Base-by-base conservation (phyloP, 2,329 filamentous ascomycete genomes). In the Myriosclerotinia duriaeana region DNA sequence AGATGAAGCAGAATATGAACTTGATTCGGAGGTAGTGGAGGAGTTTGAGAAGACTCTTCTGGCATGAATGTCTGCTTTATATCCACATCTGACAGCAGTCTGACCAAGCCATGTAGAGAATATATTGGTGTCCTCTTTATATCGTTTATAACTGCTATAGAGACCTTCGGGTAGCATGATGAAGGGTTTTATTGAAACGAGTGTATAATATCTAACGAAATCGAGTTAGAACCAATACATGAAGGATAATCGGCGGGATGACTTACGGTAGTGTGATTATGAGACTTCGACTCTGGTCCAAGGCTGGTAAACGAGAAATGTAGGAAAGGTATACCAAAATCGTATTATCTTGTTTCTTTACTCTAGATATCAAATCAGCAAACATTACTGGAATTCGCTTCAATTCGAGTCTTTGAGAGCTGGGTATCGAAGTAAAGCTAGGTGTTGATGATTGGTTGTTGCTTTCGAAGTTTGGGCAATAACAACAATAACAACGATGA, bases 111-210 rank as follows among this genome's bases (percentile, higher is more conserved):
- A 66, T 17, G 55, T 22, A 20, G 46, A 42, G 44, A 62, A 54
- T 12, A 40, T 38, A 34, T 66, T 61, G 8, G 58, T 63, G 9
- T 66, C 50, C 6, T 54, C 40, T 40, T 61, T 62, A 46, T 66
- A 66, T 22, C 58, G 22, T 36, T 46, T 44, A 42, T 66, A 66
- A 36, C n/a, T 56, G 20, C 48, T 48, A 38, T 22, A 34, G 8
- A 63, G 14, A 42, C 36, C 30, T 26, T 54, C n/a, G 7, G 64
- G 64, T 36, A 66, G n/a, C 50, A 61, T 66, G 11, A 30, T 54
- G 22, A 36, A 30, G 12, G 22, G 6, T 11, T 20, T 22, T 52
- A 1, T 30, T 30, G 1, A 26, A 7, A 52, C 5, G 7, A 7
- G 4, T 7, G 11, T 15, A 2, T 17, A 14, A 15, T 30, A 52